Percentiles rank a stretch among this genome's conserved stretches.
phyloP scores from a whole-genome alignment of 2,329 filamentous ascomycete genomes.

The Penicillium decumbens region DNA sequence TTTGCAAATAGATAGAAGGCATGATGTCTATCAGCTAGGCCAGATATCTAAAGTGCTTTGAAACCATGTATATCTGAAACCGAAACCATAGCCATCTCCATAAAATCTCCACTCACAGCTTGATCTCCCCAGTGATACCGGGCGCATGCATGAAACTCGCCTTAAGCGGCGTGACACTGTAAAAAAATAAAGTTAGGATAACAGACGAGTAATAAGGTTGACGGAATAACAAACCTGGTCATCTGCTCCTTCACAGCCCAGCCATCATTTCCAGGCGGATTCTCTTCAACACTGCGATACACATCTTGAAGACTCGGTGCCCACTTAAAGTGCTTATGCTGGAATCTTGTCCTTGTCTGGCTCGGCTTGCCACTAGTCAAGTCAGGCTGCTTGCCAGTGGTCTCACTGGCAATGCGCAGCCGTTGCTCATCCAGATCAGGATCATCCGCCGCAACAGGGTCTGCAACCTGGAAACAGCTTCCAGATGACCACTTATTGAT shows the following conservation, averaged over 20 bases:
- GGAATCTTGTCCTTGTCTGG: constrained; percentile 50
- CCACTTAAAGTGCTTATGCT: constrained; percentile 93
- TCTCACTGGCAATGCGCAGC: constrained; percentile 62
- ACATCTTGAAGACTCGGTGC: constrained; percentile 82
- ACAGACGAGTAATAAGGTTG: neutral
- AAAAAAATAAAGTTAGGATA: neutral
- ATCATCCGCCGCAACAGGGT: constrained; percentile 56
- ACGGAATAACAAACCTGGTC: constrained; percentile 61
- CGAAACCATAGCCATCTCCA: constrained; percentile 17
- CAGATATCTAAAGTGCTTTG: constrained; percentile 24
- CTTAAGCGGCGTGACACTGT: constrained; percentile 79
- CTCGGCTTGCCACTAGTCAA: constrained; percentile 21
- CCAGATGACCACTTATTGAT: constrained; percentile 87
- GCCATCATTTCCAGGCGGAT: constrained; percentile 78
- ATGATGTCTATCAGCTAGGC: constrained; percentile 27
- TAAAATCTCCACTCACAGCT: constrained; percentile 64
- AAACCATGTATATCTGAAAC: constrained; percentile 25
- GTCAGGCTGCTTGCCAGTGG: constrained; percentile 28
- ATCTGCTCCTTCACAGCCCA: constrained; percentile 85
- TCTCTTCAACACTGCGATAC: constrained; percentile 76
- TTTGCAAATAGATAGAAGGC: constrained; percentile 4
- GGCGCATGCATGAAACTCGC: constrained; percentile 84
- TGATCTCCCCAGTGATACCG: constrained; percentile 65
- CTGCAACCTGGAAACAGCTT: constrained; percentile 79
- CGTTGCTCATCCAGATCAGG: constrained; percentile 65